Evolutionary conservation across 2,329 filamentous ascomycete species (phyloP), one percentile per base, ranked within the genome.

Genomic region (Diaporthe ilicicola): DNA sequence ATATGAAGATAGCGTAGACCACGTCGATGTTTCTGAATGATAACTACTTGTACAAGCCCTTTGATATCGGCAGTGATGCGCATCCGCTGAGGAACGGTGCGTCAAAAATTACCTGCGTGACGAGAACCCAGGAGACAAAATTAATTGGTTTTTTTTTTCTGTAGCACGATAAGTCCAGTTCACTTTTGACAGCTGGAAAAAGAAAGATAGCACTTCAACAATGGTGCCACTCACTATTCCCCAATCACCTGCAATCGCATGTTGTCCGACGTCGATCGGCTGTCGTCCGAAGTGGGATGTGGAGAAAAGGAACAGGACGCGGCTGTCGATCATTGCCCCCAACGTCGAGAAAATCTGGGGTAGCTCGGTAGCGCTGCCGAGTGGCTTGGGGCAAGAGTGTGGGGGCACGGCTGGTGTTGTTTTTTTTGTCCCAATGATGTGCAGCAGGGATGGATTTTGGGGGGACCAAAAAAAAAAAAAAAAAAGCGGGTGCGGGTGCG

Each of bases 321-420:
- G 55, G 55, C 37, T 42, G 55, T 59, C 55, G 55, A 59, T 59
- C 54, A 51, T 9, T 39, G 15, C 54, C 56, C 42, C 39, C 17
- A 44, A 24, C 17, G 9, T 46, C 10, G 46, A 12, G 6, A 15
- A 29, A 39, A 48, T 48, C 56, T 10, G 42, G 56, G 42, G 56
- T 48, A 34, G 42, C 56, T 62, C 56, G 56, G 56, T 6, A 62
- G 24, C 42, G 42, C 56, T 48, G 27, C 56, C 56, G 56, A 62
- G 56, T 62, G 56, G 56, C n/a, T 24, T 7, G 22, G 5, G 10
- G 15, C 56, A 34, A 5, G 42, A n/a, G n/a, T n/a, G 56, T 42
- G 10, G 13, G 2, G 1, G 32, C 9, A 9, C 4, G 32, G 32
- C 32, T n/a, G n/a, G n/a, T n/a, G n/a, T n/a, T n/a, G n/a, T n/a